Evolutionary conservation across 208 protist genomes (phyloP).

Genomic region (Trypanosoma congolense): DNA sequence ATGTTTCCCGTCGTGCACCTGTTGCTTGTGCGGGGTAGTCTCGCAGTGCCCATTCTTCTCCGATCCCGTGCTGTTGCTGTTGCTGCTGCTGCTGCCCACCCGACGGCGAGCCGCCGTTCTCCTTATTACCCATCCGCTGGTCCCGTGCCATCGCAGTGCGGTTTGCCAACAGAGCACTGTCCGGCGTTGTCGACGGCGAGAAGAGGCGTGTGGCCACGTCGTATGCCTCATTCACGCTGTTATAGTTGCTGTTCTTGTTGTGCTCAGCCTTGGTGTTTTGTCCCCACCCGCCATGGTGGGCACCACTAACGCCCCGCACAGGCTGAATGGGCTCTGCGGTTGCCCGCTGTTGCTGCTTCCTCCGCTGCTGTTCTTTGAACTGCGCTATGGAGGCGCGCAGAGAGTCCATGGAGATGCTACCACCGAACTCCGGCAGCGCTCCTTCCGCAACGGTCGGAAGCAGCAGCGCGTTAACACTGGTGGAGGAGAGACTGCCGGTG

Average conservation of each 20-base stretch:
- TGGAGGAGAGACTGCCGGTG: neutral
- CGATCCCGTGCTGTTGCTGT: neutral
- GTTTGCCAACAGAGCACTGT: neutral
- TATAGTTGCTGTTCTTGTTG: constrained; percentile 2
- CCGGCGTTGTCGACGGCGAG: constrained; percentile 1
- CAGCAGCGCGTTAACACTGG: constrained; percentile 1
- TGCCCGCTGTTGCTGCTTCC: constrained; percentile 21
- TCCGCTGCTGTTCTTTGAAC: constrained; percentile 55
- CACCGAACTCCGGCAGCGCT: constrained; percentile 26
- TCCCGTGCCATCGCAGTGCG: neutral
- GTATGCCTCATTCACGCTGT: constrained; percentile 13
- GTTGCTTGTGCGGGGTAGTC: neutral
- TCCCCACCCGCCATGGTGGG: neutral
- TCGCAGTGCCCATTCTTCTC: constrained; percentile 13
- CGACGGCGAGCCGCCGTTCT: neutral
- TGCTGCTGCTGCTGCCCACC: too few relatives aligned
- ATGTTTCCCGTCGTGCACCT: neutral
- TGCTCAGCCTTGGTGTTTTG: neutral
- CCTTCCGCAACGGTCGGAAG: neutral
- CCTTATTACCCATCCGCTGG: constrained; percentile 2
- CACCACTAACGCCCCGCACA: neutral
- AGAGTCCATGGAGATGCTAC: constrained; percentile 61
- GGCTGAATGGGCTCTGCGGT: neutral
- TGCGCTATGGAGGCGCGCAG: constrained; percentile 72
- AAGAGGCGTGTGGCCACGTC: constrained; percentile 18